These are phyloP conservation scores for Oryza coarctata DNA, from an alignment of 176 grass and related monocot genomes.

Conservation along the genomic window DNA sequence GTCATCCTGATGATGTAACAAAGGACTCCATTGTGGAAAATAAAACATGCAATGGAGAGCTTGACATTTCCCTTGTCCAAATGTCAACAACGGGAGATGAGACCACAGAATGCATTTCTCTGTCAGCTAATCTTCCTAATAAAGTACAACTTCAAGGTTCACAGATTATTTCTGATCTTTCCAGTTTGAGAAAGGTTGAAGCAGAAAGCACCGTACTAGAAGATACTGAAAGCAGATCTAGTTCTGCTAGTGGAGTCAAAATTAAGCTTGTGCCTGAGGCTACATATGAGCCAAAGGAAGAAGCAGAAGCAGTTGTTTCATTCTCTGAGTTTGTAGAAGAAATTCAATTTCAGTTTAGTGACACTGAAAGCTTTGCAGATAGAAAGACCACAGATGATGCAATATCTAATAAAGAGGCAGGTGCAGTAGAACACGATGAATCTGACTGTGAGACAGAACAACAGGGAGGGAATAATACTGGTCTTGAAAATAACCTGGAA, in stretches of 20 bases:
- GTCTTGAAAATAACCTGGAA: constrained; percentile 27
- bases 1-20: constrained; percentile 15
- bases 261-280: constrained; percentile 1
- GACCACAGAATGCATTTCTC: background rate
- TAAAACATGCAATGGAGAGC: constrained; percentile 22
- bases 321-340: constrained; percentile 61
- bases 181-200: constrained; percentile 27
- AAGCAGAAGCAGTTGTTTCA: constrained; percentile 29
- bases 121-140: constrained; percentile 8
- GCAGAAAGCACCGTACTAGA: constrained; percentile 16
- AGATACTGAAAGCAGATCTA: constrained; percentile 16
- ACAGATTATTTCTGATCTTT: constrained; percentile 16
- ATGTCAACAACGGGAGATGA: constrained; percentile 3
- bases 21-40: constrained; percentile 33
- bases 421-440: constrained; percentile 32
- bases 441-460: constrained; percentile 47
- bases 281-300: constrained; percentile 29
- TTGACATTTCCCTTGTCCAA: constrained; percentile 43
- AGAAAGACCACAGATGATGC: constrained; percentile 35
- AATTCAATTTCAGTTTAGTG: constrained; percentile 77
- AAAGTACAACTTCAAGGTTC: constrained; percentile 19
- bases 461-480: constrained; percentile 16
- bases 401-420: constrained; percentile 29
- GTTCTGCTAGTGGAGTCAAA: constrained; percentile 28
- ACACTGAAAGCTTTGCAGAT: constrained; percentile 55